These are phyloP conservation scores for Inonotus obliquus DNA, from an alignment of 1,284 basidiomycete species.

Conservation along the genomic window DNA sequence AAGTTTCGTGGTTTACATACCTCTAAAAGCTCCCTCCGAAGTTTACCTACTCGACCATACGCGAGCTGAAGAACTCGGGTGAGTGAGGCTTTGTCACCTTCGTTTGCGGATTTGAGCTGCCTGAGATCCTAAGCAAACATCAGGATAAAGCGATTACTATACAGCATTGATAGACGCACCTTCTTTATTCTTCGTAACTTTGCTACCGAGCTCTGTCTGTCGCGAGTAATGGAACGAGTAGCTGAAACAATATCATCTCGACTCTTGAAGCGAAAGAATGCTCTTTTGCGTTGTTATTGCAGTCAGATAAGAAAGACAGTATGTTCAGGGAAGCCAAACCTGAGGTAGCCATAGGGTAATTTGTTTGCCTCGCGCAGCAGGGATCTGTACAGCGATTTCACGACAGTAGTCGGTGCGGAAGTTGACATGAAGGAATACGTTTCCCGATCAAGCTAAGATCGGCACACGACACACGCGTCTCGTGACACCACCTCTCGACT, in stretches of 20 bases:
- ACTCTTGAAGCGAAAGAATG: conserved; percentile 60
- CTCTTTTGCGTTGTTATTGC: conserved; percentile 33
- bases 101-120: conserved; percentile 54
- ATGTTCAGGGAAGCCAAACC: conserved; percentile 33
- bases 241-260: conserved; percentile 45
- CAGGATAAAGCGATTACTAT: not conserved
- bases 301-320: too few relatives aligned
- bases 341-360: conserved; percentile 56
- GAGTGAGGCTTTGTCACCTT: conserved; percentile 49
- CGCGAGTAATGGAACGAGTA: conserved; percentile 29
- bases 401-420: not conserved
- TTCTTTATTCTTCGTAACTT: conserved; percentile 49
- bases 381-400: conserved; percentile 43
- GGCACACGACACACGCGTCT: too few relatives aligned
- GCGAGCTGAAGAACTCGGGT: conserved; percentile 62
- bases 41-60: conserved; percentile 71
- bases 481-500: too few relatives aligned
- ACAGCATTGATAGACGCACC: conserved; percentile 32
- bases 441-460: too few relatives aligned
- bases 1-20: conserved; percentile 32
- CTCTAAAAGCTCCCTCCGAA: conserved; percentile 61
- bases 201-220: conserved; percentile 28
- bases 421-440: not conserved
- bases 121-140: conserved; percentile 43
- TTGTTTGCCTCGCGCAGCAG: conserved; percentile 47